These are phyloP conservation scores for Fusarium incarnatum DNA, from an alignment of 2,329 filamentous ascomycete species.

Conservation along the genomic window DNA sequence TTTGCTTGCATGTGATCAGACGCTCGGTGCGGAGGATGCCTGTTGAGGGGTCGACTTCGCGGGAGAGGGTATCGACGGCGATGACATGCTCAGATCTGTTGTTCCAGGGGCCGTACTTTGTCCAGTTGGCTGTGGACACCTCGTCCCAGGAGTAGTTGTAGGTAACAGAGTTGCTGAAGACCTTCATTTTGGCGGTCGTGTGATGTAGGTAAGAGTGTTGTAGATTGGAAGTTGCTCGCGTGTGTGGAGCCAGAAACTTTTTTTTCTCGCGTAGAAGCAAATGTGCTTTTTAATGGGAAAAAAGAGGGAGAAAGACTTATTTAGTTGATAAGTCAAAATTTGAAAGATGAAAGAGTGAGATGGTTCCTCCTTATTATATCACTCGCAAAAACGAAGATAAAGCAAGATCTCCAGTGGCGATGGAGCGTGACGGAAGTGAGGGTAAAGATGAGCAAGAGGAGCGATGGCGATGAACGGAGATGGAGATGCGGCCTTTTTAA, in stretches of 20 bases:
- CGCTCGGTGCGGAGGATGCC: constrained; percentile 72
- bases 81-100: constrained; percentile 97
- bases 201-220: background rate
- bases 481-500: constrained; percentile 44
- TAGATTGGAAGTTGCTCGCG: constrained; percentile 24
- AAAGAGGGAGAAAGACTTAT: constrained; percentile 5
- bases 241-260: constrained; percentile 38
- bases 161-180: constrained; percentile 89
- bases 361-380: constrained; percentile 29
- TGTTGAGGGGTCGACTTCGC: constrained; percentile 67
- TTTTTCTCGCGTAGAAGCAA: constrained; percentile 14
- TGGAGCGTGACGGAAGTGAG: constrained; percentile 26
- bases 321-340: constrained; percentile 12
- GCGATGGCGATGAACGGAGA: constrained; percentile 20
- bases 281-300: constrained; percentile 4
- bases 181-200: constrained; percentile 76
- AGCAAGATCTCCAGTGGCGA: constrained; percentile 38
- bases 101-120: constrained; percentile 99
- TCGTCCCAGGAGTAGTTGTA: constrained; percentile 99
- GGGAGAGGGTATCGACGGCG: constrained; percentile 91
- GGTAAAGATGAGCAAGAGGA: constrained; percentile 31
- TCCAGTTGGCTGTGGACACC: constrained; percentile 97
- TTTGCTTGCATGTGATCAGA: constrained; percentile 71
- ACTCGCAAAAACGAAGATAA: constrained; percentile 30
- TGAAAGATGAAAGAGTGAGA: constrained; percentile 1